Evolutionary conservation across 441 rosid genomes (phyloP), one percentile per base, ranked within the genome.

Genomic region (Erodium moschatum): DNA sequence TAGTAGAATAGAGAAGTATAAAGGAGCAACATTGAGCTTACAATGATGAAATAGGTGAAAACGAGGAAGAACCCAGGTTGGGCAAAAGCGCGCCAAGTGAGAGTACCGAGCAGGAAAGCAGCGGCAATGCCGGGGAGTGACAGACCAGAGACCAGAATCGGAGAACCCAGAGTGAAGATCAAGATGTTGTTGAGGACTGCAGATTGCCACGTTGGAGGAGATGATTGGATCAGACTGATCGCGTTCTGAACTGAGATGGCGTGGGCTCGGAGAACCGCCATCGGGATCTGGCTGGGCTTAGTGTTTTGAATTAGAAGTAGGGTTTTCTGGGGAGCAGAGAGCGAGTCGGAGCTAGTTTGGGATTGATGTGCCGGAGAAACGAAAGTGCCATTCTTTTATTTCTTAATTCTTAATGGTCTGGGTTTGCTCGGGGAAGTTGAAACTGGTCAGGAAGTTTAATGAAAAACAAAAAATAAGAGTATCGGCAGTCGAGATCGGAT

Each of bases 71-170:
- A 93, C 7, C 91, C 98, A 61, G 92, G 78, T 33, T 95, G 78
- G 6, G 91, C 90, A 70, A 89, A 93, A 67, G 97, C 96, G 21
- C 97, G 86, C 98, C 98, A 93, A 66, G 93, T 87, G 72, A 93
- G 86, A 73, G 89, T 85, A 7, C 92, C 97, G 52, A 93, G 84
- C 78, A 90, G 72, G 74, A 86, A 93, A 1, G 98, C 98, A 8
- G 96, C 90, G 20, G 72, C 73, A 72, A 90, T 89, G 29, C 98
- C 98, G 1, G 89, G 76, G 18, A 79, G 65, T 0, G 98, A 89
- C 27, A 93, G 89, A 11, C 98, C 98, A 13, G 91, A 66, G n/a
- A 90, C 77, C 31, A 92, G 79, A 80, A 92, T 72, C 8, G 97
- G 96, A 1, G 94, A 80, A 0, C 96, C 97, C 38, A 78, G 64